These are phyloP conservation scores for Lactarius pseudohatsudake DNA, from an alignment of 768 basidiomycete species.

Conservation along the genomic window DNA sequence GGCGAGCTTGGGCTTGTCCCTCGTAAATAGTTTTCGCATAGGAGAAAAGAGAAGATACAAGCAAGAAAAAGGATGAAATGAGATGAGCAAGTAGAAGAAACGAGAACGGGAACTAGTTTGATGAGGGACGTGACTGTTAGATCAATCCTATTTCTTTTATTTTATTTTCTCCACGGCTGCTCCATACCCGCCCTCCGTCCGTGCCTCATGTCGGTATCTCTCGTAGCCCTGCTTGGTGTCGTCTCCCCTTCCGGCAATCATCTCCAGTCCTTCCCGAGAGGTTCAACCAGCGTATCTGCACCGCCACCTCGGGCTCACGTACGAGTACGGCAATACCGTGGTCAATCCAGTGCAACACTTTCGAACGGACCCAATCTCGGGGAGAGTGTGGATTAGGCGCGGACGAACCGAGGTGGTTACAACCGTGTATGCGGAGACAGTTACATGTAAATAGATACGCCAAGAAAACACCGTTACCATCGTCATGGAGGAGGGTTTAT, in stretches of 20 bases:
- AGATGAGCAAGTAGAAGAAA: neutral
- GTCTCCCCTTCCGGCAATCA: no score
- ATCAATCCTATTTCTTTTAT: neutral
- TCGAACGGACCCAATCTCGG: neutral
- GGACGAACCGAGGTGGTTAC: no score
- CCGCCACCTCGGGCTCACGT: no score
- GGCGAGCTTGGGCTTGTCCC: conserved; percentile 46
- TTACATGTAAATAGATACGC: neutral
- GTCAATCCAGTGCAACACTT: neutral
- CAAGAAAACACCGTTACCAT: neutral
- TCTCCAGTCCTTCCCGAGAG: no score
- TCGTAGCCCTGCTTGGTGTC: no score
- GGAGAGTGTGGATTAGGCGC: neutral
- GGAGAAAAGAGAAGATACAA: neutral
- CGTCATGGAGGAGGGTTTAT: conserved; percentile 7
- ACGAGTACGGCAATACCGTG: no score
- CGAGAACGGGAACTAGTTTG: conserved; percentile 11
- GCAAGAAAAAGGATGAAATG: neutral
- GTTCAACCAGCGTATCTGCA: no score
- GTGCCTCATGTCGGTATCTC: no score
- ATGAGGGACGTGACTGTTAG: conserved; percentile 15
- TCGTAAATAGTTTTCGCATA: conserved; percentile 64
- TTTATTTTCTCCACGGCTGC: neutral
- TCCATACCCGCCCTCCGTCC: no score
- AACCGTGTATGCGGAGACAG: no score